Percentiles rank a stretch among this genome's conserved stretches.
phyloP scores from a whole-genome alignment of 768 basidiomycete species.

The button mushroom (Agaricus bisporus) region DNA sequence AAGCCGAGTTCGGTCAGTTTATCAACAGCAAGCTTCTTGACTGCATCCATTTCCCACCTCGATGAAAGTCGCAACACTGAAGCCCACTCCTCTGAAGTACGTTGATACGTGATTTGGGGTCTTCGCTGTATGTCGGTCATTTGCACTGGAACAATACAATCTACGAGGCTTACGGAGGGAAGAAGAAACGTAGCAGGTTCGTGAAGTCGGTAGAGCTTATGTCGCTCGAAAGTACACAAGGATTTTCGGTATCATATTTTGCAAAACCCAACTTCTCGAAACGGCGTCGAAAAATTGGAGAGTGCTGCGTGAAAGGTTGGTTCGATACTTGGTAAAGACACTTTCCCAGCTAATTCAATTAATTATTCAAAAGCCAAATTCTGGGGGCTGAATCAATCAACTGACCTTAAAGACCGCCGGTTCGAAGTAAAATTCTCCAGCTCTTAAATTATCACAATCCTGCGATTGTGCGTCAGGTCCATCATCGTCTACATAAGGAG shows the following conservation, averaged over 20 bases:
- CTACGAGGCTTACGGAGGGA: neutral
- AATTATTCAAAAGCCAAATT: neutral
- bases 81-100: neutral
- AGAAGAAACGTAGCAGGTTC: neutral
- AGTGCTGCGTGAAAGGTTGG: conserved; percentile 1
- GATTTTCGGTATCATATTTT: conserved; percentile 1
- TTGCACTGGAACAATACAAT: neutral
- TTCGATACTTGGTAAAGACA: conserved; percentile 3
- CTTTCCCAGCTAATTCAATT: neutral
- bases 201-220: neutral
- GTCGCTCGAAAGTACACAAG: neutral
- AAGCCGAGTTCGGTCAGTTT: neutral
- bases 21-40: neutral
- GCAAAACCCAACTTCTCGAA: conserved; percentile 1
- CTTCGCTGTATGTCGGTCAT: neutral
- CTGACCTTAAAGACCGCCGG: conserved; percentile 6
- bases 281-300: neutral
- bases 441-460: neutral
- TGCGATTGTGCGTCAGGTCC: neutral
- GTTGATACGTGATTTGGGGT: neutral
- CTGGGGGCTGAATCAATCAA: no score
- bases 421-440: conserved; percentile 6
- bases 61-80: conserved; percentile 1
- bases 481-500: neutral
- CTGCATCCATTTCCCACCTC: conserved; percentile 2